phyloP scores from a whole-genome alignment of 2,329 filamentous ascomycete genomes.

The Colletotrichum salicis region DNA sequence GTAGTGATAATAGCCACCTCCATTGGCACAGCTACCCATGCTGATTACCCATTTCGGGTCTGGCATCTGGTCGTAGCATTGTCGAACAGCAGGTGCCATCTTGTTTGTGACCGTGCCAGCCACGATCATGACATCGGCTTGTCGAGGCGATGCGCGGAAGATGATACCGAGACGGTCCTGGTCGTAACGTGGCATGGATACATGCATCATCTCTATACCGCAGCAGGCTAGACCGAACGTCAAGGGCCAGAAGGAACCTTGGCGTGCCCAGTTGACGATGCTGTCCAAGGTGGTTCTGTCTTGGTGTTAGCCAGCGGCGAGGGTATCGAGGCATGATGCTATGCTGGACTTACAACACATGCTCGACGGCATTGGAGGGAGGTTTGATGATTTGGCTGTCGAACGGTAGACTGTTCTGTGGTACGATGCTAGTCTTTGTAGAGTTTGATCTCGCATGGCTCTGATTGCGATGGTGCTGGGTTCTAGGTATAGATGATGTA shows the following conservation, averaged over 20 bases:
- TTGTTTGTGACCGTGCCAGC: conserved; percentile 76
- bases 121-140: conserved; percentile 74
- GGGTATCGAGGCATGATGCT: neutral
- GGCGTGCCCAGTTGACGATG: conserved; percentile 67
- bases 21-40: conserved; percentile 78
- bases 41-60: conserved; percentile 72
- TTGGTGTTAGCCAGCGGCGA: neutral
- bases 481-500: neutral
- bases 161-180: conserved; percentile 73
- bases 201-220: conserved; percentile 72
- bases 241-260: conserved; percentile 70
- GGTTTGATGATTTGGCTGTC: neutral
- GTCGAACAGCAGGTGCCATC: conserved; percentile 72
- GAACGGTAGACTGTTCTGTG: neutral
- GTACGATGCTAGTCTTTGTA: neutral
- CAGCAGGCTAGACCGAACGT: conserved; percentile 72
- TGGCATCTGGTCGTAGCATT: conserved; percentile 76
- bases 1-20: conserved; percentile 80
- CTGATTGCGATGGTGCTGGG: neutral
- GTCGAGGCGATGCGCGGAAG: conserved; percentile 73
- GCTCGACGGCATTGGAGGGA: conserved; percentile 31
- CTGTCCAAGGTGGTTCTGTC: conserved; percentile 64
- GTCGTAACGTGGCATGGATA: conserved; percentile 71
- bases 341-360: conserved; percentile 34
- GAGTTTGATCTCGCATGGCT: neutral